Evolutionary conservation across 73 alveolate species (phyloP).

Genomic region (Vitrella brassicaformis): DNA sequence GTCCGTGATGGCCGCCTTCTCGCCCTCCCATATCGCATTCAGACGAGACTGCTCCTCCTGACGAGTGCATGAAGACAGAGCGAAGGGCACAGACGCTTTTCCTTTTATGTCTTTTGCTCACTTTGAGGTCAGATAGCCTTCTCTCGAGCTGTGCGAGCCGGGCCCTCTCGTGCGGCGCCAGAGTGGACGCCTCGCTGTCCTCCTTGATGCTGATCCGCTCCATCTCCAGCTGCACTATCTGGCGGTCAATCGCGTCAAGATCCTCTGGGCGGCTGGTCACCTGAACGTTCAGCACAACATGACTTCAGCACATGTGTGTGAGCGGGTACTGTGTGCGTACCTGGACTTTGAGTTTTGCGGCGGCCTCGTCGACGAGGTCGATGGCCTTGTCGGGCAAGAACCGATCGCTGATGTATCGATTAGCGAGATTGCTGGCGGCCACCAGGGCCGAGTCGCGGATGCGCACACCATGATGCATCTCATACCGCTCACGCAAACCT

Average conservation of each 20-base stretch:
- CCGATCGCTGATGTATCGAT: not conserved
- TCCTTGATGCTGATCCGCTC: not conserved
- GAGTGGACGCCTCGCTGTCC: not conserved
- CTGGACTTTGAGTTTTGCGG: constrained; percentile 20
- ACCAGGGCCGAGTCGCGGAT: constrained; percentile 24
- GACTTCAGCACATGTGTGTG: too few species aligned
- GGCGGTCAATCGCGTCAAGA: not conserved
- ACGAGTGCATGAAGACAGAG: not conserved
- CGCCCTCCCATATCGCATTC: not conserved
- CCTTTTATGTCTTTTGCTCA: not conserved
- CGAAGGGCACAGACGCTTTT: not conserved
- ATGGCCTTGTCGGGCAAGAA: constrained; percentile 39
- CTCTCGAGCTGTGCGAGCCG: not conserved
- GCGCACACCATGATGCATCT: constrained; percentile 34
- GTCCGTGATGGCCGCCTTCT: not conserved
- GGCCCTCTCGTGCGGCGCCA: not conserved
- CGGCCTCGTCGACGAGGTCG: constrained; percentile 31
- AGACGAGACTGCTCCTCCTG: not conserved
- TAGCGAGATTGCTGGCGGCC: constrained; percentile 5
- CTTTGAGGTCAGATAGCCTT: not conserved
- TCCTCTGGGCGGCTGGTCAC: not conserved
- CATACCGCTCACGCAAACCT: constrained; percentile 34
- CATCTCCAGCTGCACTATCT: not conserved
- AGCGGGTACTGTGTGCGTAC: too few species aligned
- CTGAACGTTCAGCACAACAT: too few species aligned